Percentiles rank a stretch among this genome's conserved stretches.
Evolutionary conservation across 345 rosid genomes (phyloP).

Genomic region (Crucihimalaya himalaica): DNA sequence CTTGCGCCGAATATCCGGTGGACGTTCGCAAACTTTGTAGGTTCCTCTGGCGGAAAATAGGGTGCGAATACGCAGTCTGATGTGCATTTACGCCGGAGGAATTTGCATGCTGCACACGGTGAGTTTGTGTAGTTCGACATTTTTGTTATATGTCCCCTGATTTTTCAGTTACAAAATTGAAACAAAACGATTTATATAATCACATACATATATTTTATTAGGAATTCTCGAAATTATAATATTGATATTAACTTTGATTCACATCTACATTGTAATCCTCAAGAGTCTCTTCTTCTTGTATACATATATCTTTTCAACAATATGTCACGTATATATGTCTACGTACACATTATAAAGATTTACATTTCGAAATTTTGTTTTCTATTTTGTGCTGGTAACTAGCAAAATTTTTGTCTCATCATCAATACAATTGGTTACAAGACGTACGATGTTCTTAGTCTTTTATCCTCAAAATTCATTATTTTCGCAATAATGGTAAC

Average conservation of each 20-base stretch:
- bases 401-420: neutral
- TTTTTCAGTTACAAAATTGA: neutral
- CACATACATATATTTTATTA: neutral
- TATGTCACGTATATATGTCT: neutral
- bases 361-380: neutral
- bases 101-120: conserved; percentile 78
- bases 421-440: neutral
- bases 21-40: conserved; percentile 65
- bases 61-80: conserved; percentile 67
- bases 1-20: conserved; percentile 77
- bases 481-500: neutral
- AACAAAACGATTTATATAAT: neutral
- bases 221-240: neutral
- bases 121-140: conserved; percentile 58
- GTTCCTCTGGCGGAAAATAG: conserved; percentile 71
- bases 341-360: neutral
- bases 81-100: conserved; percentile 60
- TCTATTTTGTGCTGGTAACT: neutral
- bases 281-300: neutral
- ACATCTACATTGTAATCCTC: neutral
- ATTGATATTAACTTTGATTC: conserved; percentile 3
- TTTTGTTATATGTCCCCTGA: neutral
- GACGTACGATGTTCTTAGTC: neutral
- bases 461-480: neutral
- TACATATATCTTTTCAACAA: neutral